Evolutionary conservation across 2,329 filamentous ascomycete species (phyloP).

Genomic region (Knufia petricola): DNA sequence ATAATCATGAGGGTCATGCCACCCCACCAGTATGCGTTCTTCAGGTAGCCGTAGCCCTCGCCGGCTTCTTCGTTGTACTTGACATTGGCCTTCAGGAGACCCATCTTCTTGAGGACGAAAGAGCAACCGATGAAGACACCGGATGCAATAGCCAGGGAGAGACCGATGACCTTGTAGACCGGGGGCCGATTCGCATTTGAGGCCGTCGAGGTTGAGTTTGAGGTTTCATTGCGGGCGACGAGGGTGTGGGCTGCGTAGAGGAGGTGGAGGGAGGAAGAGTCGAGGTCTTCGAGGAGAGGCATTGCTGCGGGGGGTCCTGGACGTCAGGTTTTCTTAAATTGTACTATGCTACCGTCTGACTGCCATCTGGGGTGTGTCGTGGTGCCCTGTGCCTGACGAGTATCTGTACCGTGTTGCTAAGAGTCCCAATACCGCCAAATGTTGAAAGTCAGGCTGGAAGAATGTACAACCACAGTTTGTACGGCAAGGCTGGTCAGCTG

Average conservation of each 20-base stretch:
- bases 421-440: background rate
- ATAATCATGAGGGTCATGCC: conserved; percentile 97
- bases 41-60: conserved; percentile 94
- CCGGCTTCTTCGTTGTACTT: conserved; percentile 95
- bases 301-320: background rate
- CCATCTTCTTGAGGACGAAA: conserved; percentile 91
- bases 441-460: background rate
- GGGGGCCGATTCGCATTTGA: conserved; percentile 36
- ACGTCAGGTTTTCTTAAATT: background rate
- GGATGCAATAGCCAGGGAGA: conserved; percentile 74
- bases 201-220: conserved; percentile 14
- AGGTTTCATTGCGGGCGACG: conserved; percentile 19
- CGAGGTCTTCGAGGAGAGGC: conserved; percentile 1
- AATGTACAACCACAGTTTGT: background rate
- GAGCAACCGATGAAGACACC: conserved; percentile 89
- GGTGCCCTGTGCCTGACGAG: background rate
- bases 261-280: conserved; percentile 5
- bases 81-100: conserved; percentile 80
- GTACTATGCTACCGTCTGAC: background rate
- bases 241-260: conserved; percentile 18
- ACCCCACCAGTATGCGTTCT: conserved; percentile 88
- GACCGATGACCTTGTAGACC: conserved; percentile 75
- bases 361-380: background rate
- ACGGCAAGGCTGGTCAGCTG: background rate
- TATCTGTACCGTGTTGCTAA: background rate